phyloP scores from a whole-genome alignment of 192 early-diverging fungal genomes.

The Lobosporangium transversale region DNA sequence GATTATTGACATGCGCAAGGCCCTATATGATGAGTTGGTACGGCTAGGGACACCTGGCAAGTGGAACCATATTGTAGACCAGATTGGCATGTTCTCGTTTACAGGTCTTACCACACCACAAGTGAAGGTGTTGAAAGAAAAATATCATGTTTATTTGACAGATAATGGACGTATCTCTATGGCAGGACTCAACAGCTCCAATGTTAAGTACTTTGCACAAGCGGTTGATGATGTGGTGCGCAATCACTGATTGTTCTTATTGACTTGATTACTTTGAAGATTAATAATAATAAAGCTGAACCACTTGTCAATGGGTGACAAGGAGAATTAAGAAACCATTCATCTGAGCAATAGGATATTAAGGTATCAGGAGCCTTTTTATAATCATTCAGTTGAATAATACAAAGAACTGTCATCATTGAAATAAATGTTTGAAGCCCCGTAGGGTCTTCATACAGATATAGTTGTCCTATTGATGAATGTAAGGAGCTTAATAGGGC shows the following conservation, averaged over 20 bases:
- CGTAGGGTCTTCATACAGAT: conserved; percentile 26
- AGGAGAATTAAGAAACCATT: background rate
- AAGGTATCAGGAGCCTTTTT: conserved; percentile 25
- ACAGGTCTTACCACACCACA: conserved; percentile 85
- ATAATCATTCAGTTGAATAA: conserved; percentile 36
- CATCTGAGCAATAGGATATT: conserved; percentile 11
- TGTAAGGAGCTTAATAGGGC: conserved; percentile 13
- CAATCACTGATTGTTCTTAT: conserved; percentile 61
- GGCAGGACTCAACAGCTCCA: conserved; percentile 89
- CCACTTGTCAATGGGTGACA: too few species aligned
- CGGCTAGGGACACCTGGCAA: conserved; percentile 87
- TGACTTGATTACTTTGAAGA: too few species aligned
- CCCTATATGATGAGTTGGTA: conserved; percentile 69
- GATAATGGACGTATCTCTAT: conserved; percentile 96
- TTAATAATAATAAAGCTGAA: too few species aligned
- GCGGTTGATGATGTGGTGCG: conserved; percentile 92
- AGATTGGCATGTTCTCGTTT: conserved; percentile 99
- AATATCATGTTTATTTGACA: conserved; percentile 94
- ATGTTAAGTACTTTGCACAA: conserved; percentile 91
- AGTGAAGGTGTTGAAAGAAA: conserved; percentile 80
- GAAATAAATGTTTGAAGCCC: conserved; percentile 29
- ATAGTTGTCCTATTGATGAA: conserved; percentile 37
- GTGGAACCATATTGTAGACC: conserved; percentile 94
- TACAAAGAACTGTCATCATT: conserved; percentile 27
- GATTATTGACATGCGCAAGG: conserved; percentile 89